These are phyloP conservation scores for Amanita rimosa DNA, from an alignment of 768 basidiomycete species.

Conservation along the genomic window DNA sequence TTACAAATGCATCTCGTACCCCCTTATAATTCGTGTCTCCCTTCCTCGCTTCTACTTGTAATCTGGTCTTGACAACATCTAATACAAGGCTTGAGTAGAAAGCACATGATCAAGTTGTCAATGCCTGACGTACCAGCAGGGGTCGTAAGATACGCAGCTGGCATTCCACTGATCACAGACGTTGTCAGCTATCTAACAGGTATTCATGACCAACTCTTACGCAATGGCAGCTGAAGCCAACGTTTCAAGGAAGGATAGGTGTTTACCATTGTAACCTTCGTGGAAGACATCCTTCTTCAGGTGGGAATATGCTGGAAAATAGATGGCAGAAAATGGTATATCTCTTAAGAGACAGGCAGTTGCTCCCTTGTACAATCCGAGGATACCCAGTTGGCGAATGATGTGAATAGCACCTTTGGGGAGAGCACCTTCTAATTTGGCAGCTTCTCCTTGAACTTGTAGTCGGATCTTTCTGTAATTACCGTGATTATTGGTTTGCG, in stretches of 20 bases:
- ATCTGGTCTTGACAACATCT: slow-evolving; percentile 96
- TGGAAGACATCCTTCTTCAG: slow-evolving; percentile 90
- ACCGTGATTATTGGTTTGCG: neutral
- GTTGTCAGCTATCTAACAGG: slow-evolving; percentile 17
- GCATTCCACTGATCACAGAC: slow-evolving; percentile 73
- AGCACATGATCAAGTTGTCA: neutral
- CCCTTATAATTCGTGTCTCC: slow-evolving; percentile 93
- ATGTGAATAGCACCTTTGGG: slow-evolving; percentile 89
- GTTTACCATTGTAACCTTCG: slow-evolving; percentile 93
- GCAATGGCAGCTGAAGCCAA: slow-evolving; percentile 71
- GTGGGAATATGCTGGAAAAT: slow-evolving; percentile 83
- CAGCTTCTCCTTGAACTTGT: slow-evolving; percentile 93
- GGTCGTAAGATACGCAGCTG: slow-evolving; percentile 88
- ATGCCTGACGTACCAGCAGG: slow-evolving; percentile 54
- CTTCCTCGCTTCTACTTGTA: slow-evolving; percentile 87
- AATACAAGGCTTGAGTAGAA: neutral
- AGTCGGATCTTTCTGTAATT: slow-evolving; percentile 74
- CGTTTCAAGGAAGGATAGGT: slow-evolving; percentile 84
- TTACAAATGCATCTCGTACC: slow-evolving; percentile 76
- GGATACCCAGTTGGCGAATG: slow-evolving; percentile 79
- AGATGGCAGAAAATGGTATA: slow-evolving; percentile 94
- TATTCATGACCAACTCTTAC: slow-evolving; percentile 33
- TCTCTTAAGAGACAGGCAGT: slow-evolving; percentile 90
- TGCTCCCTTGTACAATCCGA: slow-evolving; percentile 91
- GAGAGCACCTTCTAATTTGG: slow-evolving; percentile 69